A percentile compares a stretch with the other conserved stretches of the same genome.
These are phyloP conservation scores for Lodderomyces parapsilosis DNA, from an alignment of 1,139 yeast species.

Conservation along the genomic window DNA sequence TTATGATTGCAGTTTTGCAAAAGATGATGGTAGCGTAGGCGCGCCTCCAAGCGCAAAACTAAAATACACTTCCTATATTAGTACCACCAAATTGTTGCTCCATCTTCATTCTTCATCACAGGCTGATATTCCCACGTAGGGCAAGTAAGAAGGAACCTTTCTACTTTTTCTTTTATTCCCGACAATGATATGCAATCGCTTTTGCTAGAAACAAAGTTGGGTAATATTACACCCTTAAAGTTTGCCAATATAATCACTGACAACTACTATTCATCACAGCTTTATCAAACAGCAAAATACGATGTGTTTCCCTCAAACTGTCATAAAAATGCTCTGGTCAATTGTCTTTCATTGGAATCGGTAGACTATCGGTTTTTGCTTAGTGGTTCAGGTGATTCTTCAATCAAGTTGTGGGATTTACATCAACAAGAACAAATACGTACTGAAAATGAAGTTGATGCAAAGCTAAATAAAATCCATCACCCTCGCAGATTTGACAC, in stretches of 20 bases:
- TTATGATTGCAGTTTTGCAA: too few species aligned
- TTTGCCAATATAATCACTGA: slow-evolving; percentile 42
- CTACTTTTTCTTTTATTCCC: too few species aligned
- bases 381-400: slow-evolving; percentile 78
- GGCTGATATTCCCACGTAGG: too few species aligned
- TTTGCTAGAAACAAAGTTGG: slow-evolving; percentile 32
- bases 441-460: slow-evolving; percentile 17
- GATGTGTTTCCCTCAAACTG: slow-evolving; percentile 38
- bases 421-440: slow-evolving; percentile 15
- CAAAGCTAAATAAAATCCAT: slow-evolving; percentile 4
- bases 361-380: slow-evolving; percentile 50
- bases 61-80: too few species aligned
- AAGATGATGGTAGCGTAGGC: too few species aligned
- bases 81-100: background rate
- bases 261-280: slow-evolving; percentile 29
- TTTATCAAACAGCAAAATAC: slow-evolving; percentile 22
- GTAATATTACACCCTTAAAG: slow-evolving; percentile 30
- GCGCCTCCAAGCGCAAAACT: too few species aligned
- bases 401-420: slow-evolving; percentile 63
- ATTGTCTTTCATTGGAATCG: slow-evolving; percentile 63
- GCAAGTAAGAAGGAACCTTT: too few species aligned
- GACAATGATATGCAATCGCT: slow-evolving; percentile 35
- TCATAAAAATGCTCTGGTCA: slow-evolving; percentile 53
- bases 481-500: slow-evolving; percentile 16
- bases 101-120: background rate